phyloP scores from a whole-genome alignment of 495 filamentous ascomycete genomes.

The Parachaetomium inaequale region DNA sequence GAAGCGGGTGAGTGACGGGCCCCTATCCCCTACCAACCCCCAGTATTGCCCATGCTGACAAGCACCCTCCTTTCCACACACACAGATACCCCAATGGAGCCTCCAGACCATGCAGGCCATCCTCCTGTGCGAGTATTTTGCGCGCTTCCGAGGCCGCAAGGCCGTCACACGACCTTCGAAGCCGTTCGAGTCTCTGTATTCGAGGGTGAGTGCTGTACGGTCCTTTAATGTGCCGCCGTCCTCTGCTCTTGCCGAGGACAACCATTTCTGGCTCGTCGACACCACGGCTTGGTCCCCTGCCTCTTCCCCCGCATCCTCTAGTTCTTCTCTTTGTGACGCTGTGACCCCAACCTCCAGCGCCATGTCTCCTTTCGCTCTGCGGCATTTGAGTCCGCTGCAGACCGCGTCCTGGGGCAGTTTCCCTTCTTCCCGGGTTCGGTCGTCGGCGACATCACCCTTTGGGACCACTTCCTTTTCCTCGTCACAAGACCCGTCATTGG shows the following conservation, averaged over 20 bases:
- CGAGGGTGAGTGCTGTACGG: constrained; percentile 46
- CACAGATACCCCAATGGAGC: constrained; percentile 43
- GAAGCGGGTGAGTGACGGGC: constrained; percentile 30
- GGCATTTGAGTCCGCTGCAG: constrained; percentile 21
- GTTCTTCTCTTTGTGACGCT: constrained; percentile 31
- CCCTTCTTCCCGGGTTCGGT: constrained; percentile 21
- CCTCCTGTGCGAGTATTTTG: constrained; percentile 53
- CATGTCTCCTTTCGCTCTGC: constrained; percentile 23
- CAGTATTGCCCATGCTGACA: constrained; percentile 11
- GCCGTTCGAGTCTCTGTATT: constrained; percentile 50
- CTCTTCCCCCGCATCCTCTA: constrained; percentile 31
- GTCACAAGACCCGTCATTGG: background rate
- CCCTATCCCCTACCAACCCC: background rate
- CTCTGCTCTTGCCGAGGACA: constrained; percentile 26
- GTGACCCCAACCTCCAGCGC: constrained; percentile 26
- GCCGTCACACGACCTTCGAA: constrained; percentile 41
- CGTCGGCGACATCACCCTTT: constrained; percentile 24
- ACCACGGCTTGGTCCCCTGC: constrained; percentile 35
- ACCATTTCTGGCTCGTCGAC: constrained; percentile 34
- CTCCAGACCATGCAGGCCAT: constrained; percentile 53
- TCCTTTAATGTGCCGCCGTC: constrained; percentile 31
- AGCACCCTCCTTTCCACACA: background rate
- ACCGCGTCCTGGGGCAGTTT: constrained; percentile 26
- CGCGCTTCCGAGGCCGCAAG: constrained; percentile 50
- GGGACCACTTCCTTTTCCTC: constrained; percentile 13